Percentiles rank a stretch among this genome's conserved stretches.
Conservation (phyloP, 1,284 basidiomycete genomes). For the Cryptococcus depauperatus region DNA sequence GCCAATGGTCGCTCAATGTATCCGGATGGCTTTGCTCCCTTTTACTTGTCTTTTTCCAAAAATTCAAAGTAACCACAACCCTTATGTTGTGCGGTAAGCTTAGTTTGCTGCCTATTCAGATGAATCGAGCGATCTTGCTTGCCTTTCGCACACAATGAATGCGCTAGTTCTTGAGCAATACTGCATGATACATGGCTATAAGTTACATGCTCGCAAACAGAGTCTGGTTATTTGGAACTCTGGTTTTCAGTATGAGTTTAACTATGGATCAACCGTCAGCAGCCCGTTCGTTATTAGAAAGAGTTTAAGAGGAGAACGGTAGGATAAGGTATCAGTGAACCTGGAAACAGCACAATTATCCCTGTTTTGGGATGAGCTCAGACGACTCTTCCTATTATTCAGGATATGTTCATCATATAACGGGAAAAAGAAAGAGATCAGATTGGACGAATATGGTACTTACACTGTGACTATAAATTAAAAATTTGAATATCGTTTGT, state of each 20-base stretch:
- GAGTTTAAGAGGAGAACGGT: not conserved
- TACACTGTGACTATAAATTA: too few relatives aligned
- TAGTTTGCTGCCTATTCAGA: too few relatives aligned
- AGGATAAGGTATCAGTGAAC: slow-evolving; percentile 1
- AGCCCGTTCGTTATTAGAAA: not conserved
- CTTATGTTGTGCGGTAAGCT: too few relatives aligned
- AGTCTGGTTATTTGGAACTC: not conserved
- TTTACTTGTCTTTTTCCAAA: too few relatives aligned
- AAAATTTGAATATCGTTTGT: too few relatives aligned
- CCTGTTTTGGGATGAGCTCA: not conserved
- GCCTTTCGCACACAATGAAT: too few relatives aligned
- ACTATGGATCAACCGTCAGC: not conserved
- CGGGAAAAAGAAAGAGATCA: not conserved
- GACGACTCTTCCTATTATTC: slow-evolving; percentile 1
- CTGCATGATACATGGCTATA: not conserved
- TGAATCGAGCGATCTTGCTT: too few relatives aligned
- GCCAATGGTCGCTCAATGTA: too few relatives aligned
- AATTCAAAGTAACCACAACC: too few relatives aligned
- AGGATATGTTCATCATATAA: slow-evolving; percentile 1
- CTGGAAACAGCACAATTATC: slow-evolving; percentile 1
- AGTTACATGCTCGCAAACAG: not conserved
- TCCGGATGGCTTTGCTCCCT: too few relatives aligned
- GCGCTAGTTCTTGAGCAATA: not conserved
- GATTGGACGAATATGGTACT: not conserved
- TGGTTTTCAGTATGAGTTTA: not conserved